phyloP scores from a whole-genome alignment of 1,139 yeast genomes.

The Protomyces gravidus region DNA sequence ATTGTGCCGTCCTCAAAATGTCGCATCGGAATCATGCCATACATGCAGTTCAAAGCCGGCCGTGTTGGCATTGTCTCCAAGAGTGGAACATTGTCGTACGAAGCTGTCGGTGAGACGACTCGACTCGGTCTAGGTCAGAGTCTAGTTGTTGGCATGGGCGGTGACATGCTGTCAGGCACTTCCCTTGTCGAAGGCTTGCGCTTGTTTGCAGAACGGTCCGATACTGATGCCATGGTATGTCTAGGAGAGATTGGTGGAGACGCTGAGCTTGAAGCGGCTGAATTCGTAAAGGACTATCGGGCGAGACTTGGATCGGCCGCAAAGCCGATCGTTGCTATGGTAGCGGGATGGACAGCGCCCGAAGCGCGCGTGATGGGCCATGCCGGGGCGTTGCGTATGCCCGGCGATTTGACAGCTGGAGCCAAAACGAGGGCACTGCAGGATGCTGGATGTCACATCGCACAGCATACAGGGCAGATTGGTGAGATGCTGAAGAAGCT shows the following conservation, averaged over 20 bases:
- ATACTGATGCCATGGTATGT: slow-evolving; percentile 11
- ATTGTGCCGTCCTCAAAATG: slow-evolving; percentile 8
- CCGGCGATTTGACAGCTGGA: slow-evolving; percentile 17
- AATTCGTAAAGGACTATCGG: not conserved
- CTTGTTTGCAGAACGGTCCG: slow-evolving; percentile 3
- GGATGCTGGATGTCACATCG: slow-evolving; percentile 14
- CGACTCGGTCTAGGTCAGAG: slow-evolving; percentile 20
- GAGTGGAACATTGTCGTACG: slow-evolving; percentile 18
- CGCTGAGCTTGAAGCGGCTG: slow-evolving; percentile 24
- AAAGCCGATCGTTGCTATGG: slow-evolving; percentile 18
- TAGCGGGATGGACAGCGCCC: slow-evolving; percentile 25
- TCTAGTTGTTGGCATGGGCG: slow-evolving; percentile 22
- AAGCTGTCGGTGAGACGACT: slow-evolving; percentile 21
- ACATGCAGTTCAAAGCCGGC: slow-evolving; percentile 15
- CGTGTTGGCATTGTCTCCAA: slow-evolving; percentile 23
- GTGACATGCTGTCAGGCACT: slow-evolving; percentile 25
- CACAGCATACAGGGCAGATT: slow-evolving; percentile 12
- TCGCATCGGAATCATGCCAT: slow-evolving; percentile 26
- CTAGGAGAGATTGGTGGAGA: slow-evolving; percentile 25
- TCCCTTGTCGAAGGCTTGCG: slow-evolving; percentile 22
- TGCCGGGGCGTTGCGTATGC: slow-evolving; percentile 20
- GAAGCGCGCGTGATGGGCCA: slow-evolving; percentile 20
- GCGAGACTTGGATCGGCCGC: not conserved
- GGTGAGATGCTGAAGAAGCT: slow-evolving; percentile 5
- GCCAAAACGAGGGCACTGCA: slow-evolving; percentile 9